Evolutionary conservation across 2,329 filamentous ascomycete genomes (phyloP).

Genomic region (Hypoxylon sp.): DNA sequence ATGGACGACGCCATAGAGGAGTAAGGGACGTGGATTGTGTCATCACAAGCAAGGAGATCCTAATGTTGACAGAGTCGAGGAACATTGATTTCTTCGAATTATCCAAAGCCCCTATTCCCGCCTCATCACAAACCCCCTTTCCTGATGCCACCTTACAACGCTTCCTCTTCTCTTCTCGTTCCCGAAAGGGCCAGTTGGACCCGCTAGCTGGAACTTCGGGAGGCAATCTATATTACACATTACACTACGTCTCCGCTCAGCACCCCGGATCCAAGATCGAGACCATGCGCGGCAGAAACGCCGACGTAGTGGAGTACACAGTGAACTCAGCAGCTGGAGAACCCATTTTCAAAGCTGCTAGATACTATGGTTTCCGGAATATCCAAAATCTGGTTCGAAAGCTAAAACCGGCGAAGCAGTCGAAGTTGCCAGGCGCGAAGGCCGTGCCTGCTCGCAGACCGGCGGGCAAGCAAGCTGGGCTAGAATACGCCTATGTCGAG

Average conservation of each 20-base stretch:
- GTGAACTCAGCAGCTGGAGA: constrained; percentile 72
- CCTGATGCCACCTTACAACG: constrained; percentile 78
- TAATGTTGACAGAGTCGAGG: constrained; percentile 88
- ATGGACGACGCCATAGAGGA: constrained; percentile 65
- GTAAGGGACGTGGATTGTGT: constrained; percentile 96
- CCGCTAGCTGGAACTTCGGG: constrained; percentile 83
- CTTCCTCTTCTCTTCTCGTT: constrained; percentile 79
- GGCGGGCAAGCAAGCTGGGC: constrained; percentile 63
- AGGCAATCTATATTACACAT: constrained; percentile 88
- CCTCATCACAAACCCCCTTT: constrained; percentile 70
- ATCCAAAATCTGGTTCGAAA: constrained; percentile 98
- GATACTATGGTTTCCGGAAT: constrained; percentile 98
- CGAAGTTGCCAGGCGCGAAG: constrained; percentile 83
- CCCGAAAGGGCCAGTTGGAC: constrained; percentile 61
- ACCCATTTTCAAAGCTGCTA: constrained; percentile 81
- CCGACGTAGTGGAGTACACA: constrained; percentile 89
- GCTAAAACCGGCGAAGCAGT: constrained; percentile 83
- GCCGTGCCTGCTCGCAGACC: constrained; percentile 70
- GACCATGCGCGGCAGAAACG: constrained; percentile 83
- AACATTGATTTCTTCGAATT: constrained; percentile 82
- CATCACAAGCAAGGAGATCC: constrained; percentile 94
- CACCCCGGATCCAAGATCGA: constrained; percentile 81
- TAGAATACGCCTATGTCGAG: constrained; percentile 93
- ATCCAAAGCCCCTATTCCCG: constrained; percentile 69
- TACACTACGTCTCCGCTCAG: constrained; percentile 79